Conservation (phyloP, 257 asterid genomes). For the Capsicum chinense region DNA sequence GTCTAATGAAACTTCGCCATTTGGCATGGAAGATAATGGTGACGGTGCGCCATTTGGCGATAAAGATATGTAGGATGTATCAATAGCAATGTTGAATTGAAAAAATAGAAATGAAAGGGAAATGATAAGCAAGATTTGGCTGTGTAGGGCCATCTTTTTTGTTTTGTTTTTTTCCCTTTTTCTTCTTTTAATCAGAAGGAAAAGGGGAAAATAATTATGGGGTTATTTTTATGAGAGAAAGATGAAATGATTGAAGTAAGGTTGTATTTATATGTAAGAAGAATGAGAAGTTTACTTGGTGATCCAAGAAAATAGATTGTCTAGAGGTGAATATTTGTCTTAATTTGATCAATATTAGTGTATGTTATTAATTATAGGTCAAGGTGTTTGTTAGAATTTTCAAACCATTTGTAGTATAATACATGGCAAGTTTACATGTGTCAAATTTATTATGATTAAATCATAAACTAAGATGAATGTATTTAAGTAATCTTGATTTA, state of each 20-base stretch:
- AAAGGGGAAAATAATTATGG: neutral
- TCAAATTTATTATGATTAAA: too few relatives aligned
- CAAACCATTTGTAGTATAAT: too few relatives aligned
- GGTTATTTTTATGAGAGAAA: neutral
- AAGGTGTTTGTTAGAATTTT: neutral
- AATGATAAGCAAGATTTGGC: neutral
- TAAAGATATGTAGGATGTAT: neutral
- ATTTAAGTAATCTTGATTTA: too few relatives aligned
- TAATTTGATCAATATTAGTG: neutral
- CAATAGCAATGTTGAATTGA: constrained; percentile 10
- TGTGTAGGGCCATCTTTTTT: neutral
- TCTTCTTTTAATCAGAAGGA: neutral
- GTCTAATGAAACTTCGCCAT: neutral
- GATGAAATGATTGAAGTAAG: neutral
- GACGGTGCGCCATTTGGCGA: neutral
- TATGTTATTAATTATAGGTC: neutral
- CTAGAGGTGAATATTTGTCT: constrained; percentile 10
- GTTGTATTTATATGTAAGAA: neutral
- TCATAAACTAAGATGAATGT: too few relatives aligned
- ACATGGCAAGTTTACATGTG: too few relatives aligned
- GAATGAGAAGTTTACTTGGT: neutral
- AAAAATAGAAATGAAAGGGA: constrained; percentile 27
- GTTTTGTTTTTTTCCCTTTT: neutral
- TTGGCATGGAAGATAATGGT: neutral
- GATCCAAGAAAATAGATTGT: constrained; percentile 28